Evolutionary conservation across 805 yeast genomes (phyloP).

Genomic region (Nakazawaea holstii): DNA sequence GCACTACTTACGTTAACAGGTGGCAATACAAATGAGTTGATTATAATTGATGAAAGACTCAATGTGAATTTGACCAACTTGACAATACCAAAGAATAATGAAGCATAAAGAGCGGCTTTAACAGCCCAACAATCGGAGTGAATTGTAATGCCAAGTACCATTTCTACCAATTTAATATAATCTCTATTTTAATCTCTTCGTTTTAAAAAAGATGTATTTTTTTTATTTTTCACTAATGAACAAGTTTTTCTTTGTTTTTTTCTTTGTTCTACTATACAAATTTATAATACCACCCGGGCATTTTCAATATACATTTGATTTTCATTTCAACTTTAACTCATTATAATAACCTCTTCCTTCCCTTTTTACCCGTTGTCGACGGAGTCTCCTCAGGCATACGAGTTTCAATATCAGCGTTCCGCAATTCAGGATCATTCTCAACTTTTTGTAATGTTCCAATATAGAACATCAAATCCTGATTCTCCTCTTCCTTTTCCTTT

Average conservation of each 20-base stretch:
- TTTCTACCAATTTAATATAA: neutral
- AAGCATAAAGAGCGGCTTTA: conserved; percentile 27
- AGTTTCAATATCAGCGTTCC: conserved; percentile 2
- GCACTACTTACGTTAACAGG: conserved; percentile 38
- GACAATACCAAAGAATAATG: conserved; percentile 56
- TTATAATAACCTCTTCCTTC: no score
- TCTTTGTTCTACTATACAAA: no score
- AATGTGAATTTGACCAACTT: conserved; percentile 49
- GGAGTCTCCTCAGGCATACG: no score
- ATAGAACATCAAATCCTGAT: conserved; percentile 74
- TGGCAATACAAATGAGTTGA: conserved; percentile 62
- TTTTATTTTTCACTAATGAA: neutral
- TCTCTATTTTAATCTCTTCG: neutral
- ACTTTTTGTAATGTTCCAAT: conserved; percentile 70
- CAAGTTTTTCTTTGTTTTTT: no score
- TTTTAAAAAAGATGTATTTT: neutral
- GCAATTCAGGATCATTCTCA: conserved; percentile 35
- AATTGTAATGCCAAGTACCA: neutral
- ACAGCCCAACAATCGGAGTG: conserved; percentile 1
- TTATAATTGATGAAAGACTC: conserved; percentile 46
- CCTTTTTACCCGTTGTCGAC: no score
- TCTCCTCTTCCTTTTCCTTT: conserved; percentile 53
- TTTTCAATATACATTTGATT: no score
- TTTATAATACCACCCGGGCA: no score
- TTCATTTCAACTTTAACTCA: no score